phyloP scores from a whole-genome alignment of 495 filamentous ascomycete genomes.

The Penicillium roqueforti region DNA sequence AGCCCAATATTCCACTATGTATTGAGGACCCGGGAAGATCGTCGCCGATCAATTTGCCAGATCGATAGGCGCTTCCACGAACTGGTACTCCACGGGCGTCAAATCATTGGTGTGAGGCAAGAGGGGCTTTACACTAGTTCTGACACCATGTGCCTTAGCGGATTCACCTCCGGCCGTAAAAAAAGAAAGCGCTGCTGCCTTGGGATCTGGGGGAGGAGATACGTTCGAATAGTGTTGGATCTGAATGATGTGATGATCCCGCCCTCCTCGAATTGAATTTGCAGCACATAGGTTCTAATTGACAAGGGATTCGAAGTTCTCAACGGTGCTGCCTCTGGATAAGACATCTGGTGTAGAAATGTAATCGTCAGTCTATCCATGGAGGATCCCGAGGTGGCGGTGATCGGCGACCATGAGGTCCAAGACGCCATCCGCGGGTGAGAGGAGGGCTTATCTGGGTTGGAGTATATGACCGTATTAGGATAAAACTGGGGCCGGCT shows the following conservation, averaged over 20 bases:
- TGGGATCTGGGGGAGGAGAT: not conserved
- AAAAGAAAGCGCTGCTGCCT: not conserved
- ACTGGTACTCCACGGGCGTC: slow-evolving; percentile 22
- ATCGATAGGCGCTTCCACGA: slow-evolving; percentile 28
- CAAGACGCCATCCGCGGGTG: not conserved
- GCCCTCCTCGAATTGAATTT: too few relatives aligned
- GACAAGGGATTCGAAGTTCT: not conserved
- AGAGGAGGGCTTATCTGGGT: slow-evolving; percentile 7
- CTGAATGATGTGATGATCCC: not conserved
- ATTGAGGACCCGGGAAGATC: slow-evolving; percentile 33
- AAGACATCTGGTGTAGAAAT: not conserved
- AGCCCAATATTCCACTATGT: slow-evolving; percentile 24
- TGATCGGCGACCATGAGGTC: slow-evolving; percentile 15
- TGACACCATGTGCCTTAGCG: slow-evolving; percentile 17
- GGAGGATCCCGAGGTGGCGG: slow-evolving; percentile 7
- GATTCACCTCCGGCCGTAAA: slow-evolving; percentile 5
- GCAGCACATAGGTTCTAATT: too few relatives aligned
- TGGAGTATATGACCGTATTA: slow-evolving; percentile 6
- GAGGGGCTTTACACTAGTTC: slow-evolving; percentile 18
- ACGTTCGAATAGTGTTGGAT: slow-evolving; percentile 1
- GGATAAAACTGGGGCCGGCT: not conserved
- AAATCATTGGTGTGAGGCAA: slow-evolving; percentile 19
- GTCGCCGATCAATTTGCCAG: slow-evolving; percentile 20
- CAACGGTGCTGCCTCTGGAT: not conserved
- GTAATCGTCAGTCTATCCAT: not conserved